Conservation (phyloP, 2,329 filamentous ascomycete genomes). For the Uncinocarpus reesii region DNA sequence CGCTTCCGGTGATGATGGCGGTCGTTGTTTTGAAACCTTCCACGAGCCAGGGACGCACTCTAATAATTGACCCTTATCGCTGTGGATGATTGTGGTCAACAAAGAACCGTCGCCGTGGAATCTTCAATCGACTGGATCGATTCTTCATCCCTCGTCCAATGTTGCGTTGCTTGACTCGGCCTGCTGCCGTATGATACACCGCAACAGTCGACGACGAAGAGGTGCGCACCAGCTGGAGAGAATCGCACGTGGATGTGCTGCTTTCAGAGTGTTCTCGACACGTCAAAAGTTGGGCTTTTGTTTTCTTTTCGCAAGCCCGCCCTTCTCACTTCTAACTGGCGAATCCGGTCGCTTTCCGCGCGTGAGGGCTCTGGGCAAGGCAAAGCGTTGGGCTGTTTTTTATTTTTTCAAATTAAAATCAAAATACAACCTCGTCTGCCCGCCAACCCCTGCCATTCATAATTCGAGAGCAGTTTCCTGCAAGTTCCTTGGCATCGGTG, state of each 20-base stretch:
- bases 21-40: constrained; percentile 9
- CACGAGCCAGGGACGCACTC: constrained; percentile 9
- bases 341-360: background rate
- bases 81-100: background rate
- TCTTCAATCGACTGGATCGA: background rate
- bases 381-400: constrained; percentile 9
- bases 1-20: background rate
- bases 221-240: no score
- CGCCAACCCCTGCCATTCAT: no score
- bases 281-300: background rate
- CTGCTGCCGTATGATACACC: no score
- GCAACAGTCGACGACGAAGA: no score
- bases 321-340: background rate
- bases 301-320: background rate
- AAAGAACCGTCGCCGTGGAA: constrained; percentile 3
- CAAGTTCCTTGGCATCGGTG: background rate
- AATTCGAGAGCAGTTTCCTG: constrained; percentile 1
- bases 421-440: background rate
- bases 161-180: no score
- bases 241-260: no score
- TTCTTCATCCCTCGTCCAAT: no score
- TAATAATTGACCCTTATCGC: constrained; percentile 1
- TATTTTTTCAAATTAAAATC: no score
- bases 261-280: no score
- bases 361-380: background rate